Evolutionary conservation across 257 asterid genomes (phyloP).

Genomic region (Penstemon davidsonii): DNA sequence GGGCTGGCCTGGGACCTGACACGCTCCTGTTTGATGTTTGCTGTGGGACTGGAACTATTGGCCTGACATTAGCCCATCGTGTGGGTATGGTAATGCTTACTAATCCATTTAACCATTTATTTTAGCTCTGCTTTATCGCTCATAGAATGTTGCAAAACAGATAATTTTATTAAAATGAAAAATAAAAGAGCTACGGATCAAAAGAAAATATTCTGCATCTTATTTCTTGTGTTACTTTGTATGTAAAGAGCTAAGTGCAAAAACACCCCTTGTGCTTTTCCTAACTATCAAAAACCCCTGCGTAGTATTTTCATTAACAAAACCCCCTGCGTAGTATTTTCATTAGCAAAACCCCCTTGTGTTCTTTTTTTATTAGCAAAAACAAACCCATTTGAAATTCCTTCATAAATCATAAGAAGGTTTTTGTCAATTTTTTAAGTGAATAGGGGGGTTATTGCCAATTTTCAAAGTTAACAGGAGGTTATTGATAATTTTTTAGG

Average conservation of each 20-base stretch:
- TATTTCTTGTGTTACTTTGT: slow-evolving; percentile 23
- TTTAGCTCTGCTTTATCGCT: slow-evolving; percentile 7
- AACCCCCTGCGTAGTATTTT: too few species aligned
- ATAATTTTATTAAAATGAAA: slow-evolving; percentile 7
- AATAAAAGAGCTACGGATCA: slow-evolving; percentile 8
- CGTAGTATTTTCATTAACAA: too few species aligned
- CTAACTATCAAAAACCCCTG: too few species aligned
- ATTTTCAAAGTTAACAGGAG: too few species aligned
- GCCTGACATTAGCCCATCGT: slow-evolving; percentile 83
- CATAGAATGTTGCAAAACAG: neutral
- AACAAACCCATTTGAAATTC: too few species aligned
- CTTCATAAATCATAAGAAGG: too few species aligned
- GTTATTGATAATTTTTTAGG: too few species aligned
- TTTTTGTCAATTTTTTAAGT: too few species aligned
- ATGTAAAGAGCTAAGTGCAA: neutral
- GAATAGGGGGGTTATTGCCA: too few species aligned
- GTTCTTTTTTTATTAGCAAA: too few species aligned
- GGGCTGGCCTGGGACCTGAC: slow-evolving; percentile 93
- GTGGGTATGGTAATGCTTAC: slow-evolving; percentile 96
- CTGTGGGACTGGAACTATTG: slow-evolving; percentile 99
- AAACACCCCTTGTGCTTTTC: too few species aligned
- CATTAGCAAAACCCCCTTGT: too few species aligned
- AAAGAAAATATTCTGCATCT: slow-evolving; percentile 7
- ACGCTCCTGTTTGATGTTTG: slow-evolving; percentile 92
- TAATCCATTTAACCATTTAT: slow-evolving; percentile 26